These are phyloP conservation scores for Nematocida ausubeli DNA, from an alignment of 371 early-diverging fungal species.

Conservation along the genomic window DNA sequence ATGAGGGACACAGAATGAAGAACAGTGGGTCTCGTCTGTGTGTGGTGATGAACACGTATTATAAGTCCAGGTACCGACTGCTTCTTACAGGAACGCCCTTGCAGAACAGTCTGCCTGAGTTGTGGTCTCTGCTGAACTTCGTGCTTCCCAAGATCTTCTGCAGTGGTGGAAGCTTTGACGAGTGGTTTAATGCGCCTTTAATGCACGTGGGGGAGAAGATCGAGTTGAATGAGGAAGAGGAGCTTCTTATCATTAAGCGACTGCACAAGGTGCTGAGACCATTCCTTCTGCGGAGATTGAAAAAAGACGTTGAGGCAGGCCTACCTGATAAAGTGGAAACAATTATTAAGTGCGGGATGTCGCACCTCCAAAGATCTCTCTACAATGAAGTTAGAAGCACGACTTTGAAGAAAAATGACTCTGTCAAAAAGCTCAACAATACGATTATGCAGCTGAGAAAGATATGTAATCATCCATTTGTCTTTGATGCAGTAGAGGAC, in stretches of 20 bases:
- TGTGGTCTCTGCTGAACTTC: conserved; percentile 92
- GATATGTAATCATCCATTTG: conserved; percentile 89
- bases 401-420: conserved; percentile 75
- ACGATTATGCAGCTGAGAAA: conserved; percentile 89
- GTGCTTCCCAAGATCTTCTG: conserved; percentile 81
- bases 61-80: conserved; percentile 70
- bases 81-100: conserved; percentile 94
- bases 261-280: conserved; percentile 84
- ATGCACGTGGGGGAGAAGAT: conserved; percentile 46
- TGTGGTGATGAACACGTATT: conserved; percentile 71
- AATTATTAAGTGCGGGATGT: conserved; percentile 82
- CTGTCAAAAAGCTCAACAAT: conserved; percentile 75
- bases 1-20: conserved; percentile 93
- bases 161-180: conserved; percentile 78
- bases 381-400: conserved; percentile 75
- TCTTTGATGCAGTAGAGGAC: conserved; percentile 51
- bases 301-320: conserved; percentile 81
- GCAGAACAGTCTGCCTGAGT: conserved; percentile 87
- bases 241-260: conserved; percentile 80
- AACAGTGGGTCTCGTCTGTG: conserved; percentile 82
- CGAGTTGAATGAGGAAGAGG: conserved; percentile 74
- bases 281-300: conserved; percentile 82
- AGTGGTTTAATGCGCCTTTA: conserved; percentile 70
- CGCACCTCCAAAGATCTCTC: conserved; percentile 72
- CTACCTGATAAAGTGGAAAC: conserved; percentile 85